Percentiles rank a stretch among this genome's conserved stretches.
Conservation (phyloP, 2,329 filamentous ascomycete species). For the Stemphylium lycopersici region DNA sequence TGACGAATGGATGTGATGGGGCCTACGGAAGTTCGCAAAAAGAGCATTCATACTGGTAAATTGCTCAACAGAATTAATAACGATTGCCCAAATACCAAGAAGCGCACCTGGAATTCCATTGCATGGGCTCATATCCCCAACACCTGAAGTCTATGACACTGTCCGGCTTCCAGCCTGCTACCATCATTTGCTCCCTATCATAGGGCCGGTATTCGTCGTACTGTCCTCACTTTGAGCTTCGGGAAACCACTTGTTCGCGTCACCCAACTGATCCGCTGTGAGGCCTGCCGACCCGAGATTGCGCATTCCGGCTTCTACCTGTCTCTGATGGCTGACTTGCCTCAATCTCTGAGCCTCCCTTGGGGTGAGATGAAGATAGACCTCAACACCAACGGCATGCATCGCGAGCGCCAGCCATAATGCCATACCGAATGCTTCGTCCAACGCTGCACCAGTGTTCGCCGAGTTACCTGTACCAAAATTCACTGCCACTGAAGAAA, state of each 20-base stretch:
- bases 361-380: conserved; percentile 57
- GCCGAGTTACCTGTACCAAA: conserved; percentile 28
- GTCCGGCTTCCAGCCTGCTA: neutral
- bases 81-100: neutral
- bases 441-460: conserved; percentile 53
- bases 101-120: neutral
- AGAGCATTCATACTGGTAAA: no score
- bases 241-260: conserved; percentile 33
- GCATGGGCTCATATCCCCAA: neutral
- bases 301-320: conserved; percentile 60
- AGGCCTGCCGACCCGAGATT: conserved; percentile 48
- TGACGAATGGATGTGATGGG: neutral
- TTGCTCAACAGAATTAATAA: neutral
- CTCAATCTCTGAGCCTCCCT: conserved; percentile 61
- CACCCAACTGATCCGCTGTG: conserved; percentile 35
- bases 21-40: neutral
- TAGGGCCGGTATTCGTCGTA: neutral
- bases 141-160: neutral
- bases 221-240: conserved; percentile 9
- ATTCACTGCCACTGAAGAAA: conserved; percentile 35
- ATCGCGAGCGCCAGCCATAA: conserved; percentile 61
- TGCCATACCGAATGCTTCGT: conserved; percentile 59
- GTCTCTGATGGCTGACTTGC: conserved; percentile 62
- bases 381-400: conserved; percentile 51
- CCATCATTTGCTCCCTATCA: neutral